Conservation (phyloP, 495 filamentous ascomycete species). For the Aspergillus affinis region DNA sequence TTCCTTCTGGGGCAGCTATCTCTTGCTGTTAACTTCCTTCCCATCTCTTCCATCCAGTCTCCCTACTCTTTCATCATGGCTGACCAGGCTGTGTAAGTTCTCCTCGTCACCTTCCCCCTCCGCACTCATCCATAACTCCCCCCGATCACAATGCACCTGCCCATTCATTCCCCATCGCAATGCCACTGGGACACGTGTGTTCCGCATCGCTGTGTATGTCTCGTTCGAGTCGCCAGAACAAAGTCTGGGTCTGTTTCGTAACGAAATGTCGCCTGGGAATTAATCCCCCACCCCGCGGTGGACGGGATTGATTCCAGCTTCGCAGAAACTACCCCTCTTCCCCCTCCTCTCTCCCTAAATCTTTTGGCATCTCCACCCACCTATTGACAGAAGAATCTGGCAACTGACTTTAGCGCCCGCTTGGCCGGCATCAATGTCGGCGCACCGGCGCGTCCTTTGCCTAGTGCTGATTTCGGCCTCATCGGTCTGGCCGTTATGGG, state of each 20-base stretch:
- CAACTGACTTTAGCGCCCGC: slow-evolving; percentile 76
- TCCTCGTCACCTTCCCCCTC: slow-evolving; percentile 15
- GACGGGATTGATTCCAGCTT: slow-evolving; percentile 1
- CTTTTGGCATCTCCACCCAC: slow-evolving; percentile 15
- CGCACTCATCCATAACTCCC: no score
- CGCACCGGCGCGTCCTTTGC: slow-evolving; percentile 54
- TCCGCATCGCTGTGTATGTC: neutral
- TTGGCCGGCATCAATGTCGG: slow-evolving; percentile 82
- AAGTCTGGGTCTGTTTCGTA: neutral
- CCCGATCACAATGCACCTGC: neutral
- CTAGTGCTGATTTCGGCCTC: slow-evolving; percentile 89
- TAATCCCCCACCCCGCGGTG: neutral
- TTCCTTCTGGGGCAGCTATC: slow-evolving; percentile 10
- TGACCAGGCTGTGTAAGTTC: slow-evolving; percentile 60
- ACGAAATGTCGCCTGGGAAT: neutral
- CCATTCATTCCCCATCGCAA: neutral
- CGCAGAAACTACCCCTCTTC: neutral
- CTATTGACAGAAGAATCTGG: slow-evolving; percentile 47
- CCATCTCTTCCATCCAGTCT: slow-evolving; percentile 11
- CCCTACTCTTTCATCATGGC: slow-evolving; percentile 40
- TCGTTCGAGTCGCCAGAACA: neutral
- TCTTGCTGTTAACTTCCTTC: slow-evolving; percentile 18
- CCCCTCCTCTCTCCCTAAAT: neutral
- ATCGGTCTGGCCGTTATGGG: slow-evolving; percentile 99
- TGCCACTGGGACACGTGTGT: neutral